Evolutionary conservation across 768 basidiomycete genomes (phyloP).

Genomic region (Zangia roseola): DNA sequence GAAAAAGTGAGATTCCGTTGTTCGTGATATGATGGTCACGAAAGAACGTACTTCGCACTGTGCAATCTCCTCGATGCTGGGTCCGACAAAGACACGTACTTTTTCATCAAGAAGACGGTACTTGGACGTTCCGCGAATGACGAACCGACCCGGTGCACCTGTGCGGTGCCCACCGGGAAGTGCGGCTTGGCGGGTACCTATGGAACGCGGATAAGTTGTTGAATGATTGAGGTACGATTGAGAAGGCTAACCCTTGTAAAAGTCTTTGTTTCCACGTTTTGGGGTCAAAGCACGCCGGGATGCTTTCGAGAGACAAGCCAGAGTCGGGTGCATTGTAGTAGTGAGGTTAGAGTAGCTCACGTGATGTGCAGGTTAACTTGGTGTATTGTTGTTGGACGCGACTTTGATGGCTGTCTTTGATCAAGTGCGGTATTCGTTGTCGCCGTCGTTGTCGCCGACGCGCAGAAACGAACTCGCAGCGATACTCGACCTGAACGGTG

Average conservation of each 20-base stretch:
- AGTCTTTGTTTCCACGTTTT: constrained; percentile 93
- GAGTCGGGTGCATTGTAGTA: constrained; percentile 77
- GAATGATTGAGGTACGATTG: neutral
- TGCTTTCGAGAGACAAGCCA: constrained; percentile 74
- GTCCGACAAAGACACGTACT: constrained; percentile 82
- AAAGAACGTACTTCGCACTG: constrained; percentile 49
- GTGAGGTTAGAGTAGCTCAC: too few relatives aligned
- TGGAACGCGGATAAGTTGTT: neutral
- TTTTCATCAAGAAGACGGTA: constrained; percentile 80
- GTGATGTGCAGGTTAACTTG: too few relatives aligned
- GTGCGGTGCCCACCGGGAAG: constrained; percentile 85
- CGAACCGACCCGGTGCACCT: constrained; percentile 85
- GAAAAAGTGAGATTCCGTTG: neutral
- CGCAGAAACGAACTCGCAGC: constrained; percentile 45
- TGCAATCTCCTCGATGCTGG: constrained; percentile 62
- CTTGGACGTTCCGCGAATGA: constrained; percentile 72
- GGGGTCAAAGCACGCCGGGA: constrained; percentile 79
- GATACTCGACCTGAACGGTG: constrained; percentile 56
- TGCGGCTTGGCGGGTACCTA: constrained; percentile 81
- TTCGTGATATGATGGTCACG: neutral
- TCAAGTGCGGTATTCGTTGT: constrained; percentile 46
- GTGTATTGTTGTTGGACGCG: neutral
- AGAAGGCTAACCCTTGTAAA: constrained; percentile 77
- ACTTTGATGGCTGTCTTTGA: constrained; percentile 37
- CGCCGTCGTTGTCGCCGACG: constrained; percentile 44